Conservation (phyloP, 371 early-diverging fungal genomes). For the Capniomyces stellatus region DNA sequence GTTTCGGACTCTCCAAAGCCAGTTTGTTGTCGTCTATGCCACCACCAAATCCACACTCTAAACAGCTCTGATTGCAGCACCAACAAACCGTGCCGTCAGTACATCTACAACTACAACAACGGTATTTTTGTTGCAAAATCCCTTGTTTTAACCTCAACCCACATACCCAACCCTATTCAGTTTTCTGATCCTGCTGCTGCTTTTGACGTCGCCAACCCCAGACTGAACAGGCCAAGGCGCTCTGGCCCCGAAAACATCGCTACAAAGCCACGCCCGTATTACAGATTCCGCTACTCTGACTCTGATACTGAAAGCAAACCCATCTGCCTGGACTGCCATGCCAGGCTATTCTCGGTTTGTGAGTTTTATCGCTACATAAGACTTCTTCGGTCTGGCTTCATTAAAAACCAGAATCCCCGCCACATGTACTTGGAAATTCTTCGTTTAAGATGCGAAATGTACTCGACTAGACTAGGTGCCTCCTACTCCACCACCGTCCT, state of each 20-base stretch:
- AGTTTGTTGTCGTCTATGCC: too few species aligned
- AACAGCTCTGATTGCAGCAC: too few species aligned
- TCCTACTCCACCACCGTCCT: background rate
- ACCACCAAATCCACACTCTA: too few species aligned
- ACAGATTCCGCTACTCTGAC: background rate
- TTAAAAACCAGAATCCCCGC: background rate
- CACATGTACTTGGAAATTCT: background rate
- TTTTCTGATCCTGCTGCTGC: too few species aligned
- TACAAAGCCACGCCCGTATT: background rate
- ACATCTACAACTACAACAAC: too few species aligned
- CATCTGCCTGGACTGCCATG: constrained; percentile 1
- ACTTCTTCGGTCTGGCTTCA: background rate
- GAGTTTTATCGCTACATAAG: constrained; percentile 1
- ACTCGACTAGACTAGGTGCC: background rate
- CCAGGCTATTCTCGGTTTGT: constrained; percentile 1
- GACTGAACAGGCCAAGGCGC: too few species aligned
- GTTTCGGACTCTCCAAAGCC: too few species aligned
- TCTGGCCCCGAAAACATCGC: background rate
- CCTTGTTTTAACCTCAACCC: too few species aligned
- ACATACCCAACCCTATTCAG: too few species aligned
- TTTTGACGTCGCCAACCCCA: too few species aligned
- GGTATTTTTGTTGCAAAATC: too few species aligned
- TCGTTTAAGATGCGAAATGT: background rate
- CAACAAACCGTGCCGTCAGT: too few species aligned
- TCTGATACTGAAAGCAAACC: background rate